Evolutionary conservation across 164 flowering plant genomes (phyloP), one percentile per base, ranked within the genome.

Genomic region (Buxus sempervirens): DNA sequence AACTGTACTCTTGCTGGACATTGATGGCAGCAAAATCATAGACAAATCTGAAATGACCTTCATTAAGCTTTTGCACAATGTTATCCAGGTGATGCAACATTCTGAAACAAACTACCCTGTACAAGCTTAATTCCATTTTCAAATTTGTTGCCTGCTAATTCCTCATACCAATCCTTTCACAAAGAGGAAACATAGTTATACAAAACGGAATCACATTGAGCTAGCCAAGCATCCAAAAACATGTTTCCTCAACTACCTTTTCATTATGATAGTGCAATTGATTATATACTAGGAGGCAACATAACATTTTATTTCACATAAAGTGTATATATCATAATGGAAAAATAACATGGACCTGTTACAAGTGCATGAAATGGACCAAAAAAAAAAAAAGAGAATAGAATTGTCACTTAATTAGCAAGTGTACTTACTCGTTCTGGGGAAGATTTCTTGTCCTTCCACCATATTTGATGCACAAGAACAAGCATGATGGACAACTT

Each of bases 371-470:
- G 51, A 45, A 45, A 45, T 45, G 51, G 51, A 45, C 51, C 5
- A 45, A 45, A 15, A 4, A 6, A 45, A 4, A 10, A 15, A 4
- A 6, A 45, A 4, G 1, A 15, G 1, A 45, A 10, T 45, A 32
- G 38, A 45, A 6, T 45, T 45, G 51, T 15, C 14, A 45, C 14
- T 10, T 38, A 66, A 10, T 1, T 27, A 3, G 41, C 23, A 68
- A 13, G 5, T 9, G 9, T 14, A 27, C 83, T 58, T 73, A 85
- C 89, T 85, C 89, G 68, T 85, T 83, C 62, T 85, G 89, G 20
- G 89, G 89, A 73, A 85, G 79, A 72, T 85, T 85, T 76, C 85
- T 77, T 54, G 86, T 83, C 68, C 84, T 77, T 64, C 89, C 89
- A 58, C 89, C 89, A 72, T 85, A 85, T 73, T 85, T 85, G 19